Percentiles rank a stretch among this genome's conserved stretches.
Evolutionary conservation across 441 rosid genomes (phyloP).

Genomic region (Aleurites moluccanus): DNA sequence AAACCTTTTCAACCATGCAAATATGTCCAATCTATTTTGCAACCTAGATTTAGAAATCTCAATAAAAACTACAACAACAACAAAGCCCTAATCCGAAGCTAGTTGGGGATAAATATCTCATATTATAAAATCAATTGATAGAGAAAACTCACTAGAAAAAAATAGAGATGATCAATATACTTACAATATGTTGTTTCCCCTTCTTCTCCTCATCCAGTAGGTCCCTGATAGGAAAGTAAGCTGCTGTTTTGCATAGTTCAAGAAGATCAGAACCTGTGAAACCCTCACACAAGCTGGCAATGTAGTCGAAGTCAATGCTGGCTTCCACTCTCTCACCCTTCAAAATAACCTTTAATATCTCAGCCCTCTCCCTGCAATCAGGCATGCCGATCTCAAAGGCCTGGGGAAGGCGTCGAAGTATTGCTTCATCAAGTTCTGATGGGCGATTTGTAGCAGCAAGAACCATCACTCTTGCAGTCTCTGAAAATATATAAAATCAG

Average conservation of each 20-base stretch:
- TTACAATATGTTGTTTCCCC: conserved; percentile 60
- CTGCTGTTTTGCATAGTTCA: conserved; percentile 95
- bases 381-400: conserved; percentile 97
- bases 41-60: not conserved
- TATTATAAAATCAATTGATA: not conserved
- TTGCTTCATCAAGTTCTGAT: conserved; percentile 97
- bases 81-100: too few relatives aligned
- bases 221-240: conserved; percentile 87
- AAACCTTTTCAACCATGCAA: not conserved
- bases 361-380: conserved; percentile 63
- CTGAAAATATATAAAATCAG: conserved; percentile 33
- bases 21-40: not conserved
- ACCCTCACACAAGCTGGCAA: conserved; percentile 78
- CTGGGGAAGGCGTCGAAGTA: conserved; percentile 88
- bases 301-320: conserved; percentile 56
- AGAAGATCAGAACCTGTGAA: conserved; percentile 91
- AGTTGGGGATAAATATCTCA: not conserved
- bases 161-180: conserved; percentile 23
- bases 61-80: too few relatives aligned
- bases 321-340: conserved; percentile 72
- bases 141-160: not conserved
- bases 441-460: conserved; percentile 99
- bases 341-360: conserved; percentile 76
- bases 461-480: conserved; percentile 91
- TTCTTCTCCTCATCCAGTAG: conserved; percentile 74